Evolutionary conservation across 306 rosid genomes (phyloP), one percentile per base, ranked within the genome.

Genomic region (Adenanthera pavonina): DNA sequence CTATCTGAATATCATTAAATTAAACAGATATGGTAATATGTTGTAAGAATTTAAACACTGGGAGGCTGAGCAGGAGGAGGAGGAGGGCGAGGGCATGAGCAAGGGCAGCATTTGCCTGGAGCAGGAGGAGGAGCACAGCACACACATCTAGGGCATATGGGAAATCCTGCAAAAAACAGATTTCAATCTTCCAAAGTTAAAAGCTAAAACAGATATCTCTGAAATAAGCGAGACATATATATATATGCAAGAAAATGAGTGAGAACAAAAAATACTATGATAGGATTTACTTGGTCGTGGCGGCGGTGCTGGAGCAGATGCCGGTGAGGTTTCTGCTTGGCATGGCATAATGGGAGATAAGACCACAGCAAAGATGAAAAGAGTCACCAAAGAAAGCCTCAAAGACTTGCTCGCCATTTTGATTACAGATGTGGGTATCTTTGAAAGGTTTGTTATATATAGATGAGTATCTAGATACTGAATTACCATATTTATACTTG

Each of bases 331-430:
- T 33, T 78, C 72, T 1, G 88, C 91, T 4, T 59, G 66, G 19
- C 43, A 69, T 19, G 85, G 81, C 19, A 72, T 16, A 36, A 70
- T 40, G 5, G 89, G 83, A 52, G 86, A 77, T 54, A 85, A 60
- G 19, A 78, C 14, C 78, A 81, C 4, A 8, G 86, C 84, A 67
- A 88, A 78, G 64, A 88, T 19, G 71, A 84, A 81, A 69, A 86
- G 72, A 53, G 85, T 76, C 25, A 62, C 72, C 8, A 83, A 30
- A 64, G 84, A 13, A 15, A 78, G 78, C 62, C 71, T 80, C 34
- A 73, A 34, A 62, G 81, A 36, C 74, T 56, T 35, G 12, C 59
- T 67, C 44, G 76, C 71, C 89, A 81, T 76, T 46, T 20, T 57
- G 82, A 60, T 79, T 78, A 52, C 3, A 57, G 35, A 20, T 0